Evolutionary conservation across 768 basidiomycete species (phyloP).

Genomic region (Lanmaoa pseudosensibilis): DNA sequence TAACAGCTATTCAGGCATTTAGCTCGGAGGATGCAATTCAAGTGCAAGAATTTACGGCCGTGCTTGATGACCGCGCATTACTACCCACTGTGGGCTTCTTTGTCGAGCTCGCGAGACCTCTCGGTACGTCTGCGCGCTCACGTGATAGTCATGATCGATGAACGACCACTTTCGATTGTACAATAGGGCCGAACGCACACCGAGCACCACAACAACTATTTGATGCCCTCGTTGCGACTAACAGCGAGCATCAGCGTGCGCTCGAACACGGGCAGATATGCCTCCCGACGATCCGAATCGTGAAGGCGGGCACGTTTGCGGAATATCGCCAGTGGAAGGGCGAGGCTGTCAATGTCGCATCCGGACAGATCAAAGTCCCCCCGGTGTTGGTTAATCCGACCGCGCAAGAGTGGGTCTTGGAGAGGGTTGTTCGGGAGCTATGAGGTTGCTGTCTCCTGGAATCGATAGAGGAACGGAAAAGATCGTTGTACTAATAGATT

Average conservation of each 20-base stretch:
- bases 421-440: conserved; percentile 19
- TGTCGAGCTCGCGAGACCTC: conserved; percentile 9
- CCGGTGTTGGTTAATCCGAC: conserved; percentile 2
- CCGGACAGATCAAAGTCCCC: conserved; percentile 18
- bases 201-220: conserved; percentile 3
- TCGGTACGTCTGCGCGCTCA: conserved; percentile 5
- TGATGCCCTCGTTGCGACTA: conserved; percentile 4
- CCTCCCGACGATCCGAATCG: conserved; percentile 23
- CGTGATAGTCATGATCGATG: too few species aligned
- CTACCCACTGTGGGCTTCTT: conserved; percentile 14
- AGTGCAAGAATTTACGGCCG: conserved; percentile 17
- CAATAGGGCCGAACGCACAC: conserved; percentile 7
- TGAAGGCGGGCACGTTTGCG: conserved; percentile 19
- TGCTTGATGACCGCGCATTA: conserved; percentile 14
- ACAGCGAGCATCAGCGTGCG: background rate
- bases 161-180: background rate
- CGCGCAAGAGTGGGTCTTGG: conserved; percentile 17
- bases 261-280: background rate
- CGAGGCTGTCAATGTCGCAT: background rate
- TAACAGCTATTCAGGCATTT: background rate
- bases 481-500: background rate
- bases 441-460: background rate
- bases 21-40: conserved; percentile 1
- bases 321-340: conserved; percentile 19
- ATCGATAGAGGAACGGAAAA: background rate